Conservation (phyloP, 2,329 filamentous ascomycete species). For the Alternaria sp. region DNA sequence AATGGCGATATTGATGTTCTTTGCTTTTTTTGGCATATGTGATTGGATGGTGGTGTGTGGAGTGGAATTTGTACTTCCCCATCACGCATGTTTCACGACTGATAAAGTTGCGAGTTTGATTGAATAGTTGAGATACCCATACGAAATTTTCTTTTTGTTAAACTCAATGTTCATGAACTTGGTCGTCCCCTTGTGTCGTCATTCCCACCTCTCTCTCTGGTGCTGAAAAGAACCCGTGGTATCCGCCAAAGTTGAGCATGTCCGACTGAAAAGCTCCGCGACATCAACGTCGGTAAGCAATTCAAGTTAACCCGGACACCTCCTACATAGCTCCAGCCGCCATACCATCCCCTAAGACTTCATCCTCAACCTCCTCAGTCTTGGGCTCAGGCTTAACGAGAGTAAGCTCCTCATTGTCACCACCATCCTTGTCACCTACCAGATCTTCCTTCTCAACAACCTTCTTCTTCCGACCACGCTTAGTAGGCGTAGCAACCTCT, state of each 20-base stretch:
- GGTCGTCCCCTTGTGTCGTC: neutral
- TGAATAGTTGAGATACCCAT: slow-evolving; percentile 29
- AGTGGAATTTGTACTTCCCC: neutral
- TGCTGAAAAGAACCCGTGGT: too few species aligned
- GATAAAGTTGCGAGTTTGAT: slow-evolving; percentile 1
- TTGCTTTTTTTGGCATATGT: slow-evolving; percentile 6
- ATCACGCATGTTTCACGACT: slow-evolving; percentile 4
- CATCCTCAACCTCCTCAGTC: slow-evolving; percentile 1
- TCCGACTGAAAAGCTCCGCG: neutral
- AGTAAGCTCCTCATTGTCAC: slow-evolving; percentile 5
- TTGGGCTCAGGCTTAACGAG: slow-evolving; percentile 11
- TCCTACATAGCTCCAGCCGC: too few species aligned
- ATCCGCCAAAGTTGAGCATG: too few species aligned
- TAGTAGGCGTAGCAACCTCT: slow-evolving; percentile 8
- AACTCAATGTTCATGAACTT: slow-evolving; percentile 1
- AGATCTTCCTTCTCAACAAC: neutral
- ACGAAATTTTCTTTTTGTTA: slow-evolving; percentile 18
- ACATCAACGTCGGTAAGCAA: neutral
- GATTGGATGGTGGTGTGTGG: neutral
- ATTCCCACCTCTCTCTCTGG: too few species aligned
- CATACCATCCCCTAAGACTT: neutral
- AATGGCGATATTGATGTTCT: neutral
- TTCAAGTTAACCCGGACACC: too few species aligned
- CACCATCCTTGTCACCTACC: slow-evolving; percentile 3
- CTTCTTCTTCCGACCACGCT: slow-evolving; percentile 18